phyloP scores from a whole-genome alignment of 352 stramenopile genomes.

The Pythium utonaiense region DNA sequence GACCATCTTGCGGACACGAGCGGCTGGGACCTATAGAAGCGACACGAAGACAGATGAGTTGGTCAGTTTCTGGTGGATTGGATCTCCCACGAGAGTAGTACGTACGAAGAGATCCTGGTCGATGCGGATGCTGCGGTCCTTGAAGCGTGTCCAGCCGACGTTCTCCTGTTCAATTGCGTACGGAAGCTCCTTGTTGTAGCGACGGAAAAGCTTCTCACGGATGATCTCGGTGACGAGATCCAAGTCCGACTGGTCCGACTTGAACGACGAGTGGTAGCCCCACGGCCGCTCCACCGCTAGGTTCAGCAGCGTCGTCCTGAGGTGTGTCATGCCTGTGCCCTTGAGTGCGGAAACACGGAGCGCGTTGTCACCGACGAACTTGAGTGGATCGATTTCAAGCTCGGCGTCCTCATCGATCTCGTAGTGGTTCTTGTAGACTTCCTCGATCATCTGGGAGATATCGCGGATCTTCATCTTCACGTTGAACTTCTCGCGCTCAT shows the following conservation, averaged over 20 bases:
- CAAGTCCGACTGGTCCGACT: constrained; percentile 78
- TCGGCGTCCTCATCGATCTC: constrained; percentile 42
- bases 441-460: constrained; percentile 78
- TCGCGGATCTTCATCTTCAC: constrained; percentile 67
- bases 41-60: not conserved
- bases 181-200: constrained; percentile 85
- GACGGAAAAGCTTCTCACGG: constrained; percentile 82
- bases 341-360: constrained; percentile 80
- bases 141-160: constrained; percentile 83
- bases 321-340: constrained; percentile 56
- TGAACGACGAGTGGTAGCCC: constrained; percentile 85
- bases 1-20: constrained; percentile 77
- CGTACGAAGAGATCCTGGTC: constrained; percentile 88
- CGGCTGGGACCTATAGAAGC: constrained; percentile 48
- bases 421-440: constrained; percentile 72
- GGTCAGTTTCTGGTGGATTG: not conserved
- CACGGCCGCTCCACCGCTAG: constrained; percentile 72
- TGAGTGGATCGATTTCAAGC: constrained; percentile 53
- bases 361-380: constrained; percentile 69
- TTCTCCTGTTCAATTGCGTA: constrained; percentile 85
- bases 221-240: constrained; percentile 87
- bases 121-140: constrained; percentile 82
- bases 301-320: constrained; percentile 63
- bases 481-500: constrained; percentile 46
- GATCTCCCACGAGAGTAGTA: constrained; percentile 8